Conservation (phyloP, 176 grass and related monocot genomes). For the Pontederia paniculata region DNA sequence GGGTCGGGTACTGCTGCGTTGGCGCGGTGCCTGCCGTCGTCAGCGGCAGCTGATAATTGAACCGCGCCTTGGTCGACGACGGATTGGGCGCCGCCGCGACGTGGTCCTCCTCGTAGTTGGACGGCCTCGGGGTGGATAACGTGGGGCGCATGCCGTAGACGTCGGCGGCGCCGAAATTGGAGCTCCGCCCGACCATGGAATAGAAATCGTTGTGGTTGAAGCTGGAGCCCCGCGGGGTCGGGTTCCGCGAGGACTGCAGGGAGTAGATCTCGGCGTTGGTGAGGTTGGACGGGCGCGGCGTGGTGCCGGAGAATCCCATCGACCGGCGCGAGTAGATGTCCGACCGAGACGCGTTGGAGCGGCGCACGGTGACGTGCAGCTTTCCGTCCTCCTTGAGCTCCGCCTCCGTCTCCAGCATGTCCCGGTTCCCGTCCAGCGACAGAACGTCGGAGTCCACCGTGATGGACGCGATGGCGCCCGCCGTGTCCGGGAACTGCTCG, state of each 20-base stretch:
- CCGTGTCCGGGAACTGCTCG: slow-evolving; percentile 11
- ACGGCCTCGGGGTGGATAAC: not conserved
- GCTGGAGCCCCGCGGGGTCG: slow-evolving; percentile 62
- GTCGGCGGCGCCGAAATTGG: slow-evolving; percentile 6
- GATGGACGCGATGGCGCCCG: slow-evolving; percentile 9
- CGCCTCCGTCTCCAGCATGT: slow-evolving; percentile 3
- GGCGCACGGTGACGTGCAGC: slow-evolving; percentile 8
- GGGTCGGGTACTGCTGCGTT: not conserved
- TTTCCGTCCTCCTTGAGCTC: slow-evolving; percentile 10
- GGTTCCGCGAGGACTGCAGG: slow-evolving; percentile 80
- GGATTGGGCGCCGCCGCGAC: too few relatives aligned
- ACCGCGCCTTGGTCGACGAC: not conserved
- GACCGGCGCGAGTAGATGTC: not conserved
- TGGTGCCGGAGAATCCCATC: slow-evolving; percentile 5
- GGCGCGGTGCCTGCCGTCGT: not conserved
- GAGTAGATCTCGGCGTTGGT: slow-evolving; percentile 88
- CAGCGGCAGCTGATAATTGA: not conserved
- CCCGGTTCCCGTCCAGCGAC: not conserved
- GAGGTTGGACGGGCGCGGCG: slow-evolving; percentile 55
- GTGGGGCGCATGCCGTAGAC: not conserved
- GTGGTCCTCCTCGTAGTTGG: slow-evolving; percentile 4
- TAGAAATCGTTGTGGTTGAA: slow-evolving; percentile 90
- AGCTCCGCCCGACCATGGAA: slow-evolving; percentile 40
- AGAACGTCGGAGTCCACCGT: slow-evolving; percentile 6
- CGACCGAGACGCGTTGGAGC: slow-evolving; percentile 9